Percentiles rank a stretch among this genome's conserved stretches.
Evolutionary conservation across 2,329 filamentous ascomycete genomes (phyloP).

Genomic region (Rutstroemia sp.): DNA sequence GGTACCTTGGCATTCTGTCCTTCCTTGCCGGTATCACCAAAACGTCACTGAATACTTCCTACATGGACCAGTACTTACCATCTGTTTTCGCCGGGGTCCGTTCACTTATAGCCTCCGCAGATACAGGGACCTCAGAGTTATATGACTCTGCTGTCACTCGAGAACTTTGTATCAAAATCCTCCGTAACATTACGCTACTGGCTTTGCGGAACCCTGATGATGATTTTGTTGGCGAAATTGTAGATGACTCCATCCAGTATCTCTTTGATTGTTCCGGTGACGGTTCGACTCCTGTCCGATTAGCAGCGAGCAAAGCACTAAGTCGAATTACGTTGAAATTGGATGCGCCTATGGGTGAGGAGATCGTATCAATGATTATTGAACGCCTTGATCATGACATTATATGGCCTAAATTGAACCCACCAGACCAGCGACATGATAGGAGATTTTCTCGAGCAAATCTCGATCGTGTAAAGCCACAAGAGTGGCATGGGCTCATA

Average conservation of each 20-base stretch:
- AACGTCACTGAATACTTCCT: conserved; percentile 63
- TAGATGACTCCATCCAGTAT: conserved; percentile 78
- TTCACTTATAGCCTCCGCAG: conserved; percentile 46
- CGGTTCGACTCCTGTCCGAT: conserved; percentile 82
- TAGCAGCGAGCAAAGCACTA: conserved; percentile 87
- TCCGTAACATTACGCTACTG: conserved; percentile 65
- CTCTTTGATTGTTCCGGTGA: conserved; percentile 74
- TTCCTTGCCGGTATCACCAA: conserved; percentile 70
- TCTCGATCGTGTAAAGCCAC: conserved; percentile 67
- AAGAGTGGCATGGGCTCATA: conserved; percentile 89
- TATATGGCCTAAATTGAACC: conserved; percentile 21
- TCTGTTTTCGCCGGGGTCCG: conserved; percentile 60
- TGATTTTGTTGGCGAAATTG: conserved; percentile 37
- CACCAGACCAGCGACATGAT: conserved; percentile 32
- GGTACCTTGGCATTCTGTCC: conserved; percentile 69
- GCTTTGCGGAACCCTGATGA: conserved; percentile 27
- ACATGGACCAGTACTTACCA: conserved; percentile 60
- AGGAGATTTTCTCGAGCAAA: conserved; percentile 35
- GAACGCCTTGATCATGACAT: conserved; percentile 54
- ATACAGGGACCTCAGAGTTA: conserved; percentile 44
- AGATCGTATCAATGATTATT: conserved; percentile 82
- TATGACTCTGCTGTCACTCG: conserved; percentile 70
- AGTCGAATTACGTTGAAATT: conserved; percentile 80
- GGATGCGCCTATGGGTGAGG: conserved; percentile 69
- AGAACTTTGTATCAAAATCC: conserved; percentile 79